Base-by-base conservation (phyloP, 2,329 filamentous ascomycete species). In the Cordyceps cicadae region DNA sequence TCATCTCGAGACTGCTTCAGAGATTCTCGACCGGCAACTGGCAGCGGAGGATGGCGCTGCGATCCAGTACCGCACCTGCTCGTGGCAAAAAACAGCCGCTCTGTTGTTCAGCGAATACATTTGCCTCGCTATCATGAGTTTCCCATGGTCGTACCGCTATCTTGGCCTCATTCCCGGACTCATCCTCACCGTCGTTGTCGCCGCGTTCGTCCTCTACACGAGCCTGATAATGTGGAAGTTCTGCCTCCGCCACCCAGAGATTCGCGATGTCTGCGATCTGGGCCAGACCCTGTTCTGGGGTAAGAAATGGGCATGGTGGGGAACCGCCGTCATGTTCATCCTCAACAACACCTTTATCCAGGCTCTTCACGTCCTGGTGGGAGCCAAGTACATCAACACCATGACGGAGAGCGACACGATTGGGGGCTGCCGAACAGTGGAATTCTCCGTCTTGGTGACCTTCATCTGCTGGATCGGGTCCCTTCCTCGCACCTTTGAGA, bases 41-140 rank as follows among this genome's bases (percentile, higher is more conserved):
- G 89, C 87, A 58, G 71, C 89, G 63, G 92, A 96, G 73, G 81
- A 85, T 32, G 86, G 85, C 56, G 87, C 89, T 72, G 85, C 86
- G 12, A 96, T 97, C 74, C 87, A 96, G 76, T 97, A 97, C 72
- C 83, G 92, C 63, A 96, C 92, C 45, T 97, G 92, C 76, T 92
- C 87, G 66, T 97, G 92, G 92, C 88, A 90, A 70, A 96, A 96
- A 88, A 96, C 92, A 58, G 91, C 92, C 0, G 91, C 88, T 1
- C 74, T 96, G 66, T 84, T 97, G 56, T 96, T 97, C 75, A 94
- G 90, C 55, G 92, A 97, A 78, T 97, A 97, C 72, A 97, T 97
- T 62, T 96, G 91, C 72, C 77, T 97, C 74, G 71, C 84, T 62
- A 96, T 96, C 70, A 96, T 97, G 92, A 95, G 90, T 55, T 97